Conservation (phyloP, 2,329 filamentous ascomycete species). For the Penicillium sp. region DNA sequence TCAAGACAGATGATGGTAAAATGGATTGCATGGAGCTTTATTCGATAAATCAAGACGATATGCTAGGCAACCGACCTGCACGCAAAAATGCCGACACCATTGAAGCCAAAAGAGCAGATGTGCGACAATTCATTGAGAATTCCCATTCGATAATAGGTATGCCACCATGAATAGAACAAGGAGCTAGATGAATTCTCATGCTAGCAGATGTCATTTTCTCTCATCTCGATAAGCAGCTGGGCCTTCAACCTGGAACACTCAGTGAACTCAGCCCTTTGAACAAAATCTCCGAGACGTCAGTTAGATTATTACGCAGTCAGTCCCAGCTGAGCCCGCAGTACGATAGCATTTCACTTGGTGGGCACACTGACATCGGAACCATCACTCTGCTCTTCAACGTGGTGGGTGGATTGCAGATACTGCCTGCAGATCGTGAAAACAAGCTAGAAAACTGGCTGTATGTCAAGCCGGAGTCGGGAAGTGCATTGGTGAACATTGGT, state of each 20-base stretch:
- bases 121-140: background rate
- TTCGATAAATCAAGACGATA: slow-evolving; percentile 32
- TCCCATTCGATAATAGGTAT: background rate
- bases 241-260: slow-evolving; percentile 26
- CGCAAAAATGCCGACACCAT: slow-evolving; percentile 12
- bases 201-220: slow-evolving; percentile 16
- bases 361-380: slow-evolving; percentile 41
- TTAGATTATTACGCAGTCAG: slow-evolving; percentile 22
- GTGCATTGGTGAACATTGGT: slow-evolving; percentile 49
- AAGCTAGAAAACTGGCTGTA: slow-evolving; percentile 21
- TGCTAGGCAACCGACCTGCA: slow-evolving; percentile 24
- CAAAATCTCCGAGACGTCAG: slow-evolving; percentile 25
- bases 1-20: slow-evolving; percentile 23
- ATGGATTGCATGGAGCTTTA: slow-evolving; percentile 32
- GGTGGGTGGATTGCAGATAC: slow-evolving; percentile 39
- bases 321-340: slow-evolving; percentile 2
- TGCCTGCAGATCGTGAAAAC: slow-evolving; percentile 19
- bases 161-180: background rate
- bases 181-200: background rate
- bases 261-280: slow-evolving; percentile 22
- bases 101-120: background rate
- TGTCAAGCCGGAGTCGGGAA: slow-evolving; percentile 20
- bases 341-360: slow-evolving; percentile 25
- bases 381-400: slow-evolving; percentile 41
- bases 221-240: slow-evolving; percentile 27